Evolutionary conservation across 2,329 filamentous ascomycete species (phyloP).

Genomic region (Fusarium aywerte): DNA sequence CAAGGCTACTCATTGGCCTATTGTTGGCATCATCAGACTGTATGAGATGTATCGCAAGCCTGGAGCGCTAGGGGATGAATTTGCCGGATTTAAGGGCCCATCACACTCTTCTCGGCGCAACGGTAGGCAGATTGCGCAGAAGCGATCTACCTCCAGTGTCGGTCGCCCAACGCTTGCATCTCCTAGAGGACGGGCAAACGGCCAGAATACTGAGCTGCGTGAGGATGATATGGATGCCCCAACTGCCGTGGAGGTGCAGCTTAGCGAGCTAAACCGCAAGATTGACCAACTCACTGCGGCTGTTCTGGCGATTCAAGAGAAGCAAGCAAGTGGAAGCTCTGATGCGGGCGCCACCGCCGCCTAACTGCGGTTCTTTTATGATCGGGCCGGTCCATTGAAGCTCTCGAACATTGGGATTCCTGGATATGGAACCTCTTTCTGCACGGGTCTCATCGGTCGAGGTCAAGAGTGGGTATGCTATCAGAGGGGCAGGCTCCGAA

Average conservation of each 20-base stretch:
- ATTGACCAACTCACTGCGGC: conserved; percentile 68
- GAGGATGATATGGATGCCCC: conserved; percentile 56
- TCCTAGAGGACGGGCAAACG: conserved; percentile 31
- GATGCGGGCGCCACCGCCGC: conserved; percentile 12
- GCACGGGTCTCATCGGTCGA: conserved; percentile 35
- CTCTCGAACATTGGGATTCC: background rate
- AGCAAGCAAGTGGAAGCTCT: conserved; percentile 35
- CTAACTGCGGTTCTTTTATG: conserved; percentile 21
- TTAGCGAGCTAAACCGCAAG: conserved; percentile 65
- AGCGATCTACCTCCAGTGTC: conserved; percentile 34
- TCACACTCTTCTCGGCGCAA: conserved; percentile 46
- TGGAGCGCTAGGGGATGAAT: conserved; percentile 54
- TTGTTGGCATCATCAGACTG: conserved; percentile 74
- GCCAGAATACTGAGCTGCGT: conserved; percentile 22
- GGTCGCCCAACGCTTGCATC: conserved; percentile 35
- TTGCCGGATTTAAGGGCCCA: conserved; percentile 62
- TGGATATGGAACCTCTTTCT: background rate
- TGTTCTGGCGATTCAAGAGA: conserved; percentile 61
- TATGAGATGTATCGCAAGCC: conserved; percentile 67
- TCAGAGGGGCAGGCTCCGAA: conserved; percentile 9
- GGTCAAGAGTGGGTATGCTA: conserved; percentile 24
- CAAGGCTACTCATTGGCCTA: conserved; percentile 72
- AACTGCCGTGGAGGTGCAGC: conserved; percentile 60
- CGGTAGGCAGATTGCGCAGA: conserved; percentile 28
- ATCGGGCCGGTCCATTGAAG: conserved; percentile 13